Evolutionary conservation across 2,329 filamentous ascomycete genomes (phyloP).

Genomic region (Amesomyces nigricolor): DNA sequence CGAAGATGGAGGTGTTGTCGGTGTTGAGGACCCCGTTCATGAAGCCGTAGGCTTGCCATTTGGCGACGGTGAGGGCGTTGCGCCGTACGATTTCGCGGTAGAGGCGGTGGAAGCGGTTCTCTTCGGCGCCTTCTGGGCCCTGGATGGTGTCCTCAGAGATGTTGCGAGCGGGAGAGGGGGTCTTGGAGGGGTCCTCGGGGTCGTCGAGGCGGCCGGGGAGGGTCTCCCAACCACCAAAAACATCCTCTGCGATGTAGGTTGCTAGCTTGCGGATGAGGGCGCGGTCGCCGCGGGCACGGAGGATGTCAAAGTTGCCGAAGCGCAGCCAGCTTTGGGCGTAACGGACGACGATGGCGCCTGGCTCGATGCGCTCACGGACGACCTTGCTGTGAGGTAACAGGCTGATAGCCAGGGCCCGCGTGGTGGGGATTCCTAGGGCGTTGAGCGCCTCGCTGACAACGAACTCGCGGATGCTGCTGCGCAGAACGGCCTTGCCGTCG

Average conservation of each 20-base stretch:
- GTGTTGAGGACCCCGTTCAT: constrained; percentile 98
- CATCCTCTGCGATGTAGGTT: constrained; percentile 80
- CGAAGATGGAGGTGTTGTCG: constrained; percentile 89
- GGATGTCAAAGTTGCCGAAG: constrained; percentile 93
- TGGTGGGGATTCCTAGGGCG: constrained; percentile 78
- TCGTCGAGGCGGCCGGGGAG: constrained; percentile 58
- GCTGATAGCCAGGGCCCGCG: constrained; percentile 77
- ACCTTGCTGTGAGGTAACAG: constrained; percentile 69
- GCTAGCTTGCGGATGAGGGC: constrained; percentile 66
- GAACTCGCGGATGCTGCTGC: constrained; percentile 91
- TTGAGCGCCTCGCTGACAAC: constrained; percentile 86
- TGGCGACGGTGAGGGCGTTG: constrained; percentile 82
- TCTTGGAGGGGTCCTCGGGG: constrained; percentile 45
- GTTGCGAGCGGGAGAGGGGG: constrained; percentile 42
- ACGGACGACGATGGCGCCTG: constrained; percentile 84
- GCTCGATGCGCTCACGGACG: constrained; percentile 72
- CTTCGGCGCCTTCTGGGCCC: constrained; percentile 60
- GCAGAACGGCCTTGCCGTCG: constrained; percentile 87
- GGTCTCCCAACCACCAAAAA: constrained; percentile 82
- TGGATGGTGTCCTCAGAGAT: constrained; percentile 56
- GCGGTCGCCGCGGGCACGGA: constrained; percentile 74
- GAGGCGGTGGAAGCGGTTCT: constrained; percentile 82
- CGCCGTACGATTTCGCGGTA: constrained; percentile 82
- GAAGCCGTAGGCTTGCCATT: constrained; percentile 98
- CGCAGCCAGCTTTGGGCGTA: constrained; percentile 90